phyloP scores from a whole-genome alignment of 495 filamentous ascomycete species.

The Talaromyces wortmannii region DNA sequence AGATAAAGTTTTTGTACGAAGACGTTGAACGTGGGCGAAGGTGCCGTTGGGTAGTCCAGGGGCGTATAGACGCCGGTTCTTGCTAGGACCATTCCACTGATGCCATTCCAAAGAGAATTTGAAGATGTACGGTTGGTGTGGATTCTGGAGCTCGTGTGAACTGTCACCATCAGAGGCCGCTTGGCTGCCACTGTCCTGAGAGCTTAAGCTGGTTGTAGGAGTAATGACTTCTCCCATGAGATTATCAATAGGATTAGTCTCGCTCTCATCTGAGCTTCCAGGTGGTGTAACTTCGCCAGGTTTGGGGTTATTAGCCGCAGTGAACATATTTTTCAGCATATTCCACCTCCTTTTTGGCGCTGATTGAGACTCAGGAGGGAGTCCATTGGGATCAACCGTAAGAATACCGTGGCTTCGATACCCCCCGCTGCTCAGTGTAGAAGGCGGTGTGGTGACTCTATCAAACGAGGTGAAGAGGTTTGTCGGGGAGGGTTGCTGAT shows the following conservation, averaged over 20 bases:
- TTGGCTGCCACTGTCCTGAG: slow-evolving; percentile 4
- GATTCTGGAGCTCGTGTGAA: slow-evolving; percentile 20
- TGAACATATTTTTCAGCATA: slow-evolving; percentile 63
- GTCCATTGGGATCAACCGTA: slow-evolving; percentile 16
- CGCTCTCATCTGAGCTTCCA: slow-evolving; percentile 33
- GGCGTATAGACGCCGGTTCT: slow-evolving; percentile 57
- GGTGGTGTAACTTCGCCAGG: slow-evolving; percentile 20
- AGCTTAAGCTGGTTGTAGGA: not conserved
- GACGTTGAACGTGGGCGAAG: slow-evolving; percentile 33
- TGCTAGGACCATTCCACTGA: slow-evolving; percentile 16
- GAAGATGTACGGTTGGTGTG: slow-evolving; percentile 62
- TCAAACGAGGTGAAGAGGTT: slow-evolving; percentile 61
- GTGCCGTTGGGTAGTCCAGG: slow-evolving; percentile 74
- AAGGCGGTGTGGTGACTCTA: slow-evolving; percentile 41
- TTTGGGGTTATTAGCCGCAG: slow-evolving; percentile 18
- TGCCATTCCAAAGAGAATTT: slow-evolving; percentile 69
- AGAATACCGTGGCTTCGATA: slow-evolving; percentile 32
- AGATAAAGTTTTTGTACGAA: slow-evolving; percentile 17
- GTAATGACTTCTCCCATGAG: not conserved
- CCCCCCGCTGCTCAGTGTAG: slow-evolving; percentile 26
- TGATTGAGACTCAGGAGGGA: slow-evolving; percentile 11
- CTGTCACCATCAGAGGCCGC: not conserved
- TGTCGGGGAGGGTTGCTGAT: slow-evolving; percentile 47
- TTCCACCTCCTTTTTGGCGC: slow-evolving; percentile 59
- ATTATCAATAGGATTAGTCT: slow-evolving; percentile 20